phyloP scores from a whole-genome alignment of 345 rosid species.

The Theobroma cacao region DNA sequence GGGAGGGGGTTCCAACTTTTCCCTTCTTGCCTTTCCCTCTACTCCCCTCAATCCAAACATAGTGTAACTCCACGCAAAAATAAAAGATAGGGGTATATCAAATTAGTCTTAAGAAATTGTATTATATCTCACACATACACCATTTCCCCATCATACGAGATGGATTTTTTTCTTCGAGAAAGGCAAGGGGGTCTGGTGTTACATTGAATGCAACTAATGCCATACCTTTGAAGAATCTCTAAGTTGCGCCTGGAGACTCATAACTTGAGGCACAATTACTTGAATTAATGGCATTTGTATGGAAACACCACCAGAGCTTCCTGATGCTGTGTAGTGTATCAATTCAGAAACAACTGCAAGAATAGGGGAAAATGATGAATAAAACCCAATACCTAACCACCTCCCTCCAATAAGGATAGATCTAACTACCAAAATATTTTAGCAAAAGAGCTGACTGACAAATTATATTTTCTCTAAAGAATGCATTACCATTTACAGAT shows the following conservation, averaged over 20 bases:
- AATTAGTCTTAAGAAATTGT: not conserved
- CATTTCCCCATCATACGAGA: not conserved
- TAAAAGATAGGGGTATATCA: not conserved
- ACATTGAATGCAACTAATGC: not conserved
- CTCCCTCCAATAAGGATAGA: not conserved
- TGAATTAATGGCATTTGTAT: constrained; percentile 89
- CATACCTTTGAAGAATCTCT: constrained; percentile 88
- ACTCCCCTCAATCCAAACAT: too few species aligned
- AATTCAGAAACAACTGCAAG: constrained; percentile 87
- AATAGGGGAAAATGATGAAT: constrained; percentile 12
- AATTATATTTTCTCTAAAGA: constrained; percentile 14
- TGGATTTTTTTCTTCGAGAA: not conserved
- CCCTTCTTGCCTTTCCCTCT: too few species aligned
- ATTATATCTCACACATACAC: not conserved
- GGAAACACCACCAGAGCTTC: constrained; percentile 72
- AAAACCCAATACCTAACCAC: not conserved
- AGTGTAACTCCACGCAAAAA: not conserved
- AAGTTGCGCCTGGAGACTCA: constrained; percentile 77
- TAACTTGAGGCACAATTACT: constrained; percentile 87
- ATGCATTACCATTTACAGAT: constrained; percentile 83
- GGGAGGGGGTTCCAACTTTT: too few species aligned
- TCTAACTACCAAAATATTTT: not conserved
- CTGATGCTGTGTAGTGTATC: constrained; percentile 81
- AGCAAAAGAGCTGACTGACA: constrained; percentile 3
- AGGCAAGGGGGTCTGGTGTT: not conserved